A percentile compares a stretch with the other conserved stretches of the same genome.
Conservation (phyloP, 345 rosid species). For the Rhodamnia rubescens region DNA sequence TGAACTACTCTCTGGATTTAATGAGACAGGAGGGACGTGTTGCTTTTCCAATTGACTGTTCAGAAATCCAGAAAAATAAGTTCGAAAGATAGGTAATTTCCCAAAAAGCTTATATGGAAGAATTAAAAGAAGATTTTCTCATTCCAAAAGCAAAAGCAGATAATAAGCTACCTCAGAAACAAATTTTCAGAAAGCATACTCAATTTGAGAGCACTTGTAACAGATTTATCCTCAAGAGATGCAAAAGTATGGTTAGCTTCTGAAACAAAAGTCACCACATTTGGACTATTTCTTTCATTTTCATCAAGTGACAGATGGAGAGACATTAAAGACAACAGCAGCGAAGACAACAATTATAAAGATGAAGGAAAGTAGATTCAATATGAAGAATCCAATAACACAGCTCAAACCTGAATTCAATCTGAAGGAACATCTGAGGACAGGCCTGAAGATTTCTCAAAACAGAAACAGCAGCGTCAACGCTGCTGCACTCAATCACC, state of each 20-base stretch:
- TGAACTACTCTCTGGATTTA: conserved; percentile 48
- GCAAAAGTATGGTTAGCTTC: not conserved
- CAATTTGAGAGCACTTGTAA: not conserved
- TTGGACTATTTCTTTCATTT: not conserved
- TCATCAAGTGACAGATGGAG: not conserved
- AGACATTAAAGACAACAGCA: not conserved
- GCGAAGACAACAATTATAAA: not conserved
- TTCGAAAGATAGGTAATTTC: not conserved
- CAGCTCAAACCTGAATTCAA: conserved; percentile 32
- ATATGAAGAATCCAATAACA: not conserved
- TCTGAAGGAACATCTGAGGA: conserved; percentile 34
- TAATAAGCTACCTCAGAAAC: not conserved
- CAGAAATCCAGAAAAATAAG: not conserved
- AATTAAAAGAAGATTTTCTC: not conserved
- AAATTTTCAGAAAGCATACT: not conserved
- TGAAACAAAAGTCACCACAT: not conserved
- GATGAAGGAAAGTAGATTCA: not conserved
- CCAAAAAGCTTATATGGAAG: not conserved
- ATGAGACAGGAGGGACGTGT: conserved; percentile 26
- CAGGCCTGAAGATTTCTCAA: conserved; percentile 29
- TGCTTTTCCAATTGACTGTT: conserved; percentile 43
- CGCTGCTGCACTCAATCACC: conserved; percentile 33
- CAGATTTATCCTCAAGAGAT: not conserved
- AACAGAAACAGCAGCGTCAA: conserved; percentile 22
- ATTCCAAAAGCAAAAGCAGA: not conserved